Conservation (phyloP, 352 stramenopile species). For the Lagenidium sp. region DNA sequence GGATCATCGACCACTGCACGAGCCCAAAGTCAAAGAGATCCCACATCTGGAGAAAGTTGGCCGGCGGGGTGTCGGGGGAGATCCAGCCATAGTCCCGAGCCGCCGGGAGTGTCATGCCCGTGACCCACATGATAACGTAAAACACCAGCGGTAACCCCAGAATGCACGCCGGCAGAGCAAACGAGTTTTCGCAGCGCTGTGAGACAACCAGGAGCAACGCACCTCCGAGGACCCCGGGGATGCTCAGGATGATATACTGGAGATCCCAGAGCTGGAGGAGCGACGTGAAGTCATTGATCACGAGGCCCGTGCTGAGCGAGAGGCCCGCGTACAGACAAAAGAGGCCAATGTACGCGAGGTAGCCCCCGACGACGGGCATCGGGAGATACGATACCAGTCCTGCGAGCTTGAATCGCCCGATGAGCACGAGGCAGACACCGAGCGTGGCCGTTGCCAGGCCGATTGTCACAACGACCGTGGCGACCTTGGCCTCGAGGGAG, state of each 20-base stretch:
- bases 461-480: slow-evolving; percentile 93
- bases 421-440: slow-evolving; percentile 89
- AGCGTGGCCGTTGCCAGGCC: slow-evolving; percentile 88
- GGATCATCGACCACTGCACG: slow-evolving; percentile 88
- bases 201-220: slow-evolving; percentile 77
- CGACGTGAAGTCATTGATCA: slow-evolving; percentile 85
- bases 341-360: slow-evolving; percentile 96
- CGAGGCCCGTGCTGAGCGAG: slow-evolving; percentile 85
- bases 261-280: slow-evolving; percentile 57
- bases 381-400: slow-evolving; percentile 95
- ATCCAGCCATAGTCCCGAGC: slow-evolving; percentile 90
- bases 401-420: slow-evolving; percentile 92
- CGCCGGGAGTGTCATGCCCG: slow-evolving; percentile 81
- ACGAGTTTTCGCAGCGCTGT: slow-evolving; percentile 70
- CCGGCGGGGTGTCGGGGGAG: slow-evolving; percentile 45
- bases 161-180: slow-evolving; percentile 73
- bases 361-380: slow-evolving; percentile 95
- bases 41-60: slow-evolving; percentile 65
- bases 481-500: slow-evolving; percentile 73
- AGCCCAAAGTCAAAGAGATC: slow-evolving; percentile 88
- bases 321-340: slow-evolving; percentile 93
- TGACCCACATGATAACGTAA: slow-evolving; percentile 79
- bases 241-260: slow-evolving; percentile 70
- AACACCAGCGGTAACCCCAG: slow-evolving; percentile 87
- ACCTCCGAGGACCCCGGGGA: slow-evolving; percentile 79